phyloP scores from a whole-genome alignment of 2,329 filamentous ascomycete species.

The Clathrospora elynae region DNA sequence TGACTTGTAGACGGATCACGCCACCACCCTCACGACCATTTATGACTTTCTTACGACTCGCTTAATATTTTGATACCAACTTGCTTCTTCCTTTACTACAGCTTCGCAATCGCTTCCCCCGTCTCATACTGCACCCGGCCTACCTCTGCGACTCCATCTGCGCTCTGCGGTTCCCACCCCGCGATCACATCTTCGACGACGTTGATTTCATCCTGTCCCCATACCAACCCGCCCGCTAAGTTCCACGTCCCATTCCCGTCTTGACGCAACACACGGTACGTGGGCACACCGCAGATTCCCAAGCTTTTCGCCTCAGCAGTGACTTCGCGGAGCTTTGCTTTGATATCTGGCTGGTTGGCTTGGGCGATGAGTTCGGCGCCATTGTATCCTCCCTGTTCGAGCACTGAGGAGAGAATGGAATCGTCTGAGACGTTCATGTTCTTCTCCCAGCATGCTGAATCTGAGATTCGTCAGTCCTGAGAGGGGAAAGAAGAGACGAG shows the following conservation, averaged over 20 bases:
- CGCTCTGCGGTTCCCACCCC: constrained; percentile 33
- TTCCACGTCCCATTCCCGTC: constrained; percentile 17
- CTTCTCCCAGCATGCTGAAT: constrained; percentile 42
- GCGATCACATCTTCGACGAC: constrained; percentile 44
- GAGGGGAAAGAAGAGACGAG: not conserved
- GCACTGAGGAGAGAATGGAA: constrained; percentile 25
- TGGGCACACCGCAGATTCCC: constrained; percentile 44
- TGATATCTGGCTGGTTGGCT: constrained; percentile 31
- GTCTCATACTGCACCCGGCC: constrained; percentile 10
- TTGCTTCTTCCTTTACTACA: constrained; percentile 1
- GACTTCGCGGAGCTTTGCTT: constrained; percentile 31
- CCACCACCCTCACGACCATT: not conserved
- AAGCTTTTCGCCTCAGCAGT: constrained; percentile 39
- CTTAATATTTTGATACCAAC: not conserved
- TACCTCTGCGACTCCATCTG: constrained; percentile 12
- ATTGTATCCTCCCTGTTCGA: constrained; percentile 37
- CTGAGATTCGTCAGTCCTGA: constrained; percentile 20
- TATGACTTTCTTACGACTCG: not conserved
- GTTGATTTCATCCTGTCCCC: constrained; percentile 44
- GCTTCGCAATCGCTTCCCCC: constrained; percentile 2
- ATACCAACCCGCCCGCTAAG: constrained; percentile 32
- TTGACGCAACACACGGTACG: constrained; percentile 36
- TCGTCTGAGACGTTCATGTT: constrained; percentile 40
- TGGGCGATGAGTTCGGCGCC: constrained; percentile 31
- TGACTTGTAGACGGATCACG: not conserved